Base-by-base conservation (phyloP, 257 asterid genomes). In the Solanum dulcamara region DNA sequence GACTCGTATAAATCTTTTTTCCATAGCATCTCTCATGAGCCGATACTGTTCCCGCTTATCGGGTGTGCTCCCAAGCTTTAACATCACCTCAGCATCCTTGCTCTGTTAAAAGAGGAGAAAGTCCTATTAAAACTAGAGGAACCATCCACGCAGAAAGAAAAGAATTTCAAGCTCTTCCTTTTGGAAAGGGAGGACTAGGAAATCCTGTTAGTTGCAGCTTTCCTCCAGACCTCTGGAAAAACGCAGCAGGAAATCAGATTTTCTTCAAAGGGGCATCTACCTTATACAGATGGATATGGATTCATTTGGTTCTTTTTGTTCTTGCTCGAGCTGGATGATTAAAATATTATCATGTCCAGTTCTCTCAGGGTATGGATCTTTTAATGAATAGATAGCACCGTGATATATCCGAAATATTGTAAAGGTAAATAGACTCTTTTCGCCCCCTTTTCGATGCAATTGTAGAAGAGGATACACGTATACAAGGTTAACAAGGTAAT, bases 1-100 rank as follows among this genome's bases (percentile, higher is more conserved):
- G 80, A 97, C 98, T 83, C 92, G 93, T 48, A 97, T 85, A 87
- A 94, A 97, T 89, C 98, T 94, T 87, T 95, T 95, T 89, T 97
- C 99, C 98, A 95, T 97, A 8, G 99, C 98, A 91, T 97, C 99
- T 87, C 98, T 89, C 98, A 95, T 95, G 62, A 97, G 91, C 82
- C 98, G 94, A 91, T 97, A 67, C 83, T 97, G 99, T 83, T 95
- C 98, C 55, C 98, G 98, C 90, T 97, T 97, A 85, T 97, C 98
- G 32, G 97, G 90, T 24, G 98, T 97, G 89, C 98, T 95, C 66
- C 99, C 99, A 84, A 97, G 97, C 97, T 94, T 97, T 92, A 97
- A 84, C 98, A 95, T 90, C 44, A 94, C 97, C 91, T 97, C 99
- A 51, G 98, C 98, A 84, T 97, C 99, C 90, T 97, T 97, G 90